Percentiles rank a stretch among this genome's conserved stretches.
Evolutionary conservation across 1,284 basidiomycete genomes (phyloP).

Genomic region (Trichosporon coremiiforme): DNA sequence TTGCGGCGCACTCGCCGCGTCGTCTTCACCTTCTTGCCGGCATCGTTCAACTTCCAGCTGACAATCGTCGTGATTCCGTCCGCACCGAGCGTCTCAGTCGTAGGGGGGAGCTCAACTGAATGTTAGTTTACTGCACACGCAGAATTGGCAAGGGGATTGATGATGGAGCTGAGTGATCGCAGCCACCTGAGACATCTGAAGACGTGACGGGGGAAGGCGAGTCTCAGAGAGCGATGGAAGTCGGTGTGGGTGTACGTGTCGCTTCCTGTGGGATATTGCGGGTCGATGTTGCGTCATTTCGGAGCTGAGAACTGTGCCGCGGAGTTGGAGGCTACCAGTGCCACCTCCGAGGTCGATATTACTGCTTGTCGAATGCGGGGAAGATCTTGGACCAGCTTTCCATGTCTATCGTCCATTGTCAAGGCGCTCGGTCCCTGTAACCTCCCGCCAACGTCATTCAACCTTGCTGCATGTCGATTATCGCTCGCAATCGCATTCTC

Average conservation of each 20-base stretch:
- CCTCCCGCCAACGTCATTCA: neutral
- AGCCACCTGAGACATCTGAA: neutral
- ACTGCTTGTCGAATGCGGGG: neutral
- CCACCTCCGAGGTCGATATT: too few species aligned
- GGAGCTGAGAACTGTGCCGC: too few species aligned
- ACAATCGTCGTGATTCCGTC: slow-evolving; percentile 85
- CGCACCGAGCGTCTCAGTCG: slow-evolving; percentile 72
- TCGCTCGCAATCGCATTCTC: neutral
- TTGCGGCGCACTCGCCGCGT: slow-evolving; percentile 80
- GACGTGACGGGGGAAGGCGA: too few species aligned
- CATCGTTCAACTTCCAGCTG: slow-evolving; percentile 83
- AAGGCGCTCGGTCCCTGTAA: neutral
- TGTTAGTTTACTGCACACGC: neutral
- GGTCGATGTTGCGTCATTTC: too few species aligned
- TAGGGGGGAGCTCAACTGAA: slow-evolving; percentile 44
- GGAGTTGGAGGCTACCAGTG: too few species aligned
- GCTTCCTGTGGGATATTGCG: too few species aligned
- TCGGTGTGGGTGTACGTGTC: too few species aligned
- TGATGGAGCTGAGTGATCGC: neutral
- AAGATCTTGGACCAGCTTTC: neutral
- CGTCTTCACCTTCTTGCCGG: slow-evolving; percentile 94
- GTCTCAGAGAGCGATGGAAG: too few species aligned
- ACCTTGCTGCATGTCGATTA: neutral
- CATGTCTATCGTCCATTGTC: neutral
- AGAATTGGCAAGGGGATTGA: neutral